These are phyloP conservation scores for Neospermospora avenae DNA, from an alignment of 2,329 filamentous ascomycete species.

Conservation along the genomic window DNA sequence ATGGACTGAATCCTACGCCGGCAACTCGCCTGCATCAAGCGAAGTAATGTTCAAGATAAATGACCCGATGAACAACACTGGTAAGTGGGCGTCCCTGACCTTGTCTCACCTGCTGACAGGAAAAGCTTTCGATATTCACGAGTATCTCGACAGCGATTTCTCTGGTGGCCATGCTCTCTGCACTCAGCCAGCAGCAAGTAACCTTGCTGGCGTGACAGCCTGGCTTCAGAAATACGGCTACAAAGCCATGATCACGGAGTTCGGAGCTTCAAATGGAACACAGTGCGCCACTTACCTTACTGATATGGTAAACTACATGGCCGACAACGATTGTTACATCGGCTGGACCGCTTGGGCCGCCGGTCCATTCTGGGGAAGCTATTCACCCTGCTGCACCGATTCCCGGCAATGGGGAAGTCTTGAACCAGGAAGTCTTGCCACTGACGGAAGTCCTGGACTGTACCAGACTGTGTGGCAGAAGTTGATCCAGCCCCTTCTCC, in stretches of 20 bases:
- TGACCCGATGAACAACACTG: slow-evolving; percentile 46
- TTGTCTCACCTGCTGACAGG: neutral
- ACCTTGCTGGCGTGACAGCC: slow-evolving; percentile 42
- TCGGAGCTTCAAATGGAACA: slow-evolving; percentile 45
- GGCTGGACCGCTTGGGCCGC: slow-evolving; percentile 52
- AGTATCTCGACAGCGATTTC: slow-evolving; percentile 49
- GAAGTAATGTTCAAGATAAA: slow-evolving; percentile 41
- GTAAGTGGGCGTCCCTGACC: slow-evolving; percentile 3
- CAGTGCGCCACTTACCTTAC: slow-evolving; percentile 41
- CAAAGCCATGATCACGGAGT: slow-evolving; percentile 49
- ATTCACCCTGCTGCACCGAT: slow-evolving; percentile 43
- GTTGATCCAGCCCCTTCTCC: slow-evolving; percentile 44
- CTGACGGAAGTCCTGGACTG: slow-evolving; percentile 41
- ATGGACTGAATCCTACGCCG: slow-evolving; percentile 40
- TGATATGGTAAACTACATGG: slow-evolving; percentile 45
- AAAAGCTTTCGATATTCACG: slow-evolving; percentile 47
- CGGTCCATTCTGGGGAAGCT: slow-evolving; percentile 46
- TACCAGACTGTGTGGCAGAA: slow-evolving; percentile 46
- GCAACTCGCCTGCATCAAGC: slow-evolving; percentile 38
- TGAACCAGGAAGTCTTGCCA: slow-evolving; percentile 45
- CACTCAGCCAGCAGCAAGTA: slow-evolving; percentile 38
- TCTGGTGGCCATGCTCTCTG: slow-evolving; percentile 44
- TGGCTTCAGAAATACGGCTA: slow-evolving; percentile 45
- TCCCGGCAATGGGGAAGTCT: slow-evolving; percentile 42
- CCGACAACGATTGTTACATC: slow-evolving; percentile 45